Evolutionary conservation across 2,329 filamentous ascomycete genomes (phyloP).

Genomic region (Cadophora malorum): DNA sequence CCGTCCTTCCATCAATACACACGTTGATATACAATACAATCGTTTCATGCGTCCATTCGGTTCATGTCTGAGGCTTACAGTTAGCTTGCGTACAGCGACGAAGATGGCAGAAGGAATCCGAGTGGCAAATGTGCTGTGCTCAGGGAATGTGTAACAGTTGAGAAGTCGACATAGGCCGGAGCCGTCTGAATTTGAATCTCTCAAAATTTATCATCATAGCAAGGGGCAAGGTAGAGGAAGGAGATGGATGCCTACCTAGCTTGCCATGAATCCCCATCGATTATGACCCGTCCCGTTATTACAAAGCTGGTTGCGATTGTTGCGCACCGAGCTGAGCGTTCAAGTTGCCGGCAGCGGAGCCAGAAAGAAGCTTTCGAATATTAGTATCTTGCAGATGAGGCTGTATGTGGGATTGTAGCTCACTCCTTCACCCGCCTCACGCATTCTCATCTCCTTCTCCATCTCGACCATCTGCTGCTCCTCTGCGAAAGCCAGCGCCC

Average conservation of each 20-base stretch:
- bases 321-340: constrained; percentile 42
- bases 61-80: constrained; percentile 19
- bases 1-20: constrained; percentile 30
- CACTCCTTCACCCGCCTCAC: constrained; percentile 86
- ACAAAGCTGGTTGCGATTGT: constrained; percentile 43
- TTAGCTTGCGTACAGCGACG: not conserved
- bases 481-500: constrained; percentile 90
- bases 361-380: constrained; percentile 36
- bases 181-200: constrained; percentile 19
- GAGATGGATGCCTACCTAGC: not conserved
- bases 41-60: constrained; percentile 27
- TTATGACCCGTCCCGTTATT: constrained; percentile 32
- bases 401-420: constrained; percentile 18
- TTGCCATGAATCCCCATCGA: constrained; percentile 15
- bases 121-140: constrained; percentile 10
- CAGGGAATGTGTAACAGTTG: constrained; percentile 23
- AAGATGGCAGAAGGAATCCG: not conserved
- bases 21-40: constrained; percentile 41
- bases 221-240: not conserved
- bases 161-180: constrained; percentile 23
- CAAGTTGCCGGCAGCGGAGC: constrained; percentile 36
- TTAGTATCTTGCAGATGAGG: constrained; percentile 25
- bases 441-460: constrained; percentile 97
- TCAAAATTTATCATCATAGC: constrained; percentile 16
- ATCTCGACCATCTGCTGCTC: constrained; percentile 97